Evolutionary conservation across 164 flowering plant species (phyloP), one percentile per base, ranked within the genome.

Genomic region (Umbilicus rupestris): DNA sequence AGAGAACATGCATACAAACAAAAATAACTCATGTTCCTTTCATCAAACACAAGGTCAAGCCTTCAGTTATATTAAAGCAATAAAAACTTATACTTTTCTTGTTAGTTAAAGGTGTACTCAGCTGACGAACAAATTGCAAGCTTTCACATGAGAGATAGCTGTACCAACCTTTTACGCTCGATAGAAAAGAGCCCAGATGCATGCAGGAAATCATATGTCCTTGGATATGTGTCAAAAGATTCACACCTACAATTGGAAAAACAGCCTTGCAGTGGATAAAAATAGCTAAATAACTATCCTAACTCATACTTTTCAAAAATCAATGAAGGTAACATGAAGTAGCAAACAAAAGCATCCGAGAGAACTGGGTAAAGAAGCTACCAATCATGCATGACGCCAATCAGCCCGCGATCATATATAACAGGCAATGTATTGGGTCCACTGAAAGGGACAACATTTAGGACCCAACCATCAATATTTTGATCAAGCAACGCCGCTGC

Each of bases 141-240:
- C 46, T 3, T 11, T 45, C 41, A 31, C 17, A 10, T 66, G 14
- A 49, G 11, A 39, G 28, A 52, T 6, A 6, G 14, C 26, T 24
- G 39, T 20, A 57, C 17, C 7, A 74, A 89, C 97, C 96, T 91
- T 70, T 78, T 87, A 60, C 69, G 70, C 71, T 91, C 96, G 7
- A 74, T 68, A 9, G 97, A 85, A 73, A 92, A 85, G 42, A 92
- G 87, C 45, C 85, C 84, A 1, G 81, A 73, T n/a, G 96, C 97
- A 74, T 92, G 88, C 73, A 92, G 35, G 37, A 86, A 71, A 67
- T 92, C 97, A 45, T 91, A 91, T 12, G 97, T 91, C 73, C 96
- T 91, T 31, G 97, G 96, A 66, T 91, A 89, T 10, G 96, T 91
- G 67, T 88, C 91, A 70, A 88, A 88, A 52, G 95, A 82, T 66